Evolutionary conservation across 2,329 filamentous ascomycete genomes (phyloP).

Genomic region (Fonsecaea pedrosoi): DNA sequence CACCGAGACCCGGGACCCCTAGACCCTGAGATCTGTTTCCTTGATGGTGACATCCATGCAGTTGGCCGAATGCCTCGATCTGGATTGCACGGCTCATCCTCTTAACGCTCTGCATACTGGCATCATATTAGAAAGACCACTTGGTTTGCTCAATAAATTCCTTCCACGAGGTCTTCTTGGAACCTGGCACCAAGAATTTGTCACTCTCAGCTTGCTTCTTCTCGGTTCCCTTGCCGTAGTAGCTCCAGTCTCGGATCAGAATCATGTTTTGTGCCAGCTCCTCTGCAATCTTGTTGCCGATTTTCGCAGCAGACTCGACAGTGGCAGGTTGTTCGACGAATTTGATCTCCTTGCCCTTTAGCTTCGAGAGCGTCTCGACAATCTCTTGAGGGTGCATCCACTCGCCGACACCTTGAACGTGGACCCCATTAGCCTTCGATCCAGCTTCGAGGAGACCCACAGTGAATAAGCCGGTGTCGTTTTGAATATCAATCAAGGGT

Average conservation of each 20-base stretch:
- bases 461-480: constrained; percentile 55
- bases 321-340: constrained; percentile 46
- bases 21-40: not conserved
- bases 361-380: constrained; percentile 48
- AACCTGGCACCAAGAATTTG: constrained; percentile 28
- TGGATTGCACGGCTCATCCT: not conserved
- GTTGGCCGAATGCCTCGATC: not conserved
- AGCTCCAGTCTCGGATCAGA: constrained; percentile 60
- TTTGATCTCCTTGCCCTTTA: constrained; percentile 49
- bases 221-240: constrained; percentile 55
- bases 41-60: not conserved
- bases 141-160: constrained; percentile 28
- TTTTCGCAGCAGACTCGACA: constrained; percentile 50
- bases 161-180: constrained; percentile 32
- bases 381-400: constrained; percentile 52
- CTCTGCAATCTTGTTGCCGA: constrained; percentile 52
- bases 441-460: constrained; percentile 42
- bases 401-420: constrained; percentile 53
- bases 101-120: not conserved
- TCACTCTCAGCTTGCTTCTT: constrained; percentile 37
- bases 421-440: constrained; percentile 47
- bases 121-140: constrained; percentile 24
- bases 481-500: constrained; percentile 54
- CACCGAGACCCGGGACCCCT: too few species aligned
- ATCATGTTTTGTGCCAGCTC: constrained; percentile 63